phyloP scores from a whole-genome alignment of 495 filamentous ascomycete species.

The Penicillium pulvis region DNA sequence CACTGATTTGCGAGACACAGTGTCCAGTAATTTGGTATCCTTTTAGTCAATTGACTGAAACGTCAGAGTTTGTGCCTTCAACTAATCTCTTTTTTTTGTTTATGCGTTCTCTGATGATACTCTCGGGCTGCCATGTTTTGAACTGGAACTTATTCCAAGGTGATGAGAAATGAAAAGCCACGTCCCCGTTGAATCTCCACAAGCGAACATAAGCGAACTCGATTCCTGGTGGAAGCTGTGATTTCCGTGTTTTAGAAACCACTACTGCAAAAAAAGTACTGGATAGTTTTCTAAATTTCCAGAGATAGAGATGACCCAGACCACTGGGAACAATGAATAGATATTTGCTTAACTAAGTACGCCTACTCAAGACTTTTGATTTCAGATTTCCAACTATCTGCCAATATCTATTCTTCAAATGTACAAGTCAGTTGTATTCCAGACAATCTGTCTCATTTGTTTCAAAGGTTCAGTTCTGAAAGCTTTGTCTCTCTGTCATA shows the following conservation, averaged over 20 bases:
- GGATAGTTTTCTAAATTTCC: background rate
- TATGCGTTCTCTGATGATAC: background rate
- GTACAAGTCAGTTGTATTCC: background rate
- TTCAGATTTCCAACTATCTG: background rate
- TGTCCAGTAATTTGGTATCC: constrained; percentile 28
- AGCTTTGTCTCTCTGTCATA: no score
- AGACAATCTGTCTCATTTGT: background rate
- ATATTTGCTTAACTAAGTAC: no score
- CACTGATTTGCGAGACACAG: constrained; percentile 27
- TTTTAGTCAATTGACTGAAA: background rate
- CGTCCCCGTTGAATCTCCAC: background rate
- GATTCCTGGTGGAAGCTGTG: background rate
- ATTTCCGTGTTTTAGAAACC: background rate
- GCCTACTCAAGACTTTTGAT: background rate
- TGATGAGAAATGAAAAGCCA: background rate
- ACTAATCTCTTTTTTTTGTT: background rate
- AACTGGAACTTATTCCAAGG: background rate
- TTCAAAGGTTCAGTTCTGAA: no score
- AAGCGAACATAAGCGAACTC: background rate
- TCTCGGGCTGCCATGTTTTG: background rate
- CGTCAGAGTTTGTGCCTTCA: background rate
- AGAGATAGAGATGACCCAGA: background rate
- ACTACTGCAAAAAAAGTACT: background rate
- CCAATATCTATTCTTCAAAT: background rate
- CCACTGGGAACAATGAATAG: background rate